Evolutionary conservation across 257 asterid species (phyloP).

Genomic region (Nicotiana otophora): DNA sequence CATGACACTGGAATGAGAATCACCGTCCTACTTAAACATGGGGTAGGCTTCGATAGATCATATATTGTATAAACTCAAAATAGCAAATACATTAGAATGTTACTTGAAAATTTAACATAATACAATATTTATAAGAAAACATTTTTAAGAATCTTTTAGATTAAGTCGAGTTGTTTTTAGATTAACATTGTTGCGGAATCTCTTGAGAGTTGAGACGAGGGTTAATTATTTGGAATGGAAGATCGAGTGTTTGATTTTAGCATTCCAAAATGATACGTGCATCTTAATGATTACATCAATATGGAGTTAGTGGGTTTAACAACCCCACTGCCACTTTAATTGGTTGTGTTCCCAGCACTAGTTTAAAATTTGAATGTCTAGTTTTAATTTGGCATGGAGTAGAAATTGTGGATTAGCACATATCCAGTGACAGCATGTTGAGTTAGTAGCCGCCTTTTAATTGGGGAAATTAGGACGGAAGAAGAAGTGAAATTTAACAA

Average conservation of each 20-base stretch:
- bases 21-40: not conserved
- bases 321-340: not conserved
- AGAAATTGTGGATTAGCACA: not conserved
- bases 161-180: not conserved
- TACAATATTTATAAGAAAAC: not conserved
- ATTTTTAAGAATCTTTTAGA: not conserved
- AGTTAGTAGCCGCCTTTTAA: not conserved
- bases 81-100: not conserved
- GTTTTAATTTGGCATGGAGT: constrained; percentile 3
- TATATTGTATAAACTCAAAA: too few relatives aligned
- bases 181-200: not conserved
- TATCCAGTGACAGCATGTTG: not conserved
- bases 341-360: not conserved
- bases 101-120: not conserved
- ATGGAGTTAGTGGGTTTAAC: not conserved
- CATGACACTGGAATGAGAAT: not conserved
- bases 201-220: not conserved
- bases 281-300: not conserved
- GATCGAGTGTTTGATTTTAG: not conserved
- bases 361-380: not conserved
- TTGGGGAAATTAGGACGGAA: not conserved
- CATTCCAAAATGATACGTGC: not conserved
- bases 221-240: not conserved
- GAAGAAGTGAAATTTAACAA: not conserved
- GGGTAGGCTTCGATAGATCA: not conserved